Percentiles rank a stretch among this genome's conserved stretches.
Conservation (phyloP, 306 rosid genomes). For the Cajanus cajan region DNA sequence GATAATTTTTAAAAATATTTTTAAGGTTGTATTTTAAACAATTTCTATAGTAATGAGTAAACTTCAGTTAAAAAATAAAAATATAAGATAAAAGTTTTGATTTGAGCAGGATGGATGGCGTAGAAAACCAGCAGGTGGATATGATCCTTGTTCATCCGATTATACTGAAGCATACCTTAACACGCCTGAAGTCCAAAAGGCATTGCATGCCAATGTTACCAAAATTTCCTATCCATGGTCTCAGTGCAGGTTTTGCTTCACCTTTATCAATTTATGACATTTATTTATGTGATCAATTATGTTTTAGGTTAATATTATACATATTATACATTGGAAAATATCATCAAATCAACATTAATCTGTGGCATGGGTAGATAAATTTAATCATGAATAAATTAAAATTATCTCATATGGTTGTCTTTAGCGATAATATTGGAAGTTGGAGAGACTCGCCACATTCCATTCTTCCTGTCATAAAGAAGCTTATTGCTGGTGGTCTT, state of each 20-base stretch:
- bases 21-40: no score
- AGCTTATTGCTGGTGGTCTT: slow-evolving; percentile 68
- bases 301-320: background rate
- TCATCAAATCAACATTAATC: background rate
- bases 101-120: slow-evolving; percentile 30
- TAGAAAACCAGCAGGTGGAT: slow-evolving; percentile 31
- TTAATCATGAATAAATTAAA: background rate
- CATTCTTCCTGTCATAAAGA: slow-evolving; percentile 60
- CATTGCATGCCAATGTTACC: slow-evolving; percentile 56
- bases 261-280: background rate
- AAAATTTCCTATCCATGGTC: slow-evolving; percentile 52
- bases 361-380: background rate
- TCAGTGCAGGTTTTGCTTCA: slow-evolving; percentile 44
- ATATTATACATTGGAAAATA: background rate
- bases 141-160: slow-evolving; percentile 54
- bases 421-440: slow-evolving; percentile 44
- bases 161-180: slow-evolving; percentile 45
- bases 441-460: slow-evolving; percentile 71
- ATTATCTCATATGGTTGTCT: background rate
- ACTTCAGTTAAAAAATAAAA: no score
- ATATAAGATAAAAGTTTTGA: no score
- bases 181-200: slow-evolving; percentile 50
- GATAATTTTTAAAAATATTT: no score
- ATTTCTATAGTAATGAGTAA: no score
- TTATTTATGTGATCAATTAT: background rate